phyloP scores from a whole-genome alignment of 331 rosid genomes.

The Phaseolus coccineus region DNA sequence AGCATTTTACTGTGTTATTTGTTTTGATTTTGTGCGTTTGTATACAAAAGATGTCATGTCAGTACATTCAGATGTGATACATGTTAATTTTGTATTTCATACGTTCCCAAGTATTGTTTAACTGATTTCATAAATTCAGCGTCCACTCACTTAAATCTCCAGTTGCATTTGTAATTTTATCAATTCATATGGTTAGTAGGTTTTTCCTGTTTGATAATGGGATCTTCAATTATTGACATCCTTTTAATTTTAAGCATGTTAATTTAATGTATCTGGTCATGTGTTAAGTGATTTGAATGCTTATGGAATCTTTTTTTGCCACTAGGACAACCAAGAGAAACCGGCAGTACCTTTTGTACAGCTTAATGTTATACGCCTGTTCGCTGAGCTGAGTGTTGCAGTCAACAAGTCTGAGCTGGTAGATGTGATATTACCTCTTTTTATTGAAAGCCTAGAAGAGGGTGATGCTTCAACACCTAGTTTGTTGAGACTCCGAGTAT shows the following conservation, averaged over 20 bases:
- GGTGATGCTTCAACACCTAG: slow-evolving; percentile 98
- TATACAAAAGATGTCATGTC: neutral
- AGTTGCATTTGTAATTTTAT: slow-evolving; percentile 28
- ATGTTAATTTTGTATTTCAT: slow-evolving; percentile 37
- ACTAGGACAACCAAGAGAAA: slow-evolving; percentile 88
- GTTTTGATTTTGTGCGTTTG: neutral
- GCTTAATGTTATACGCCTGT: slow-evolving; percentile 85
- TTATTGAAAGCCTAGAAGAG: slow-evolving; percentile 96
- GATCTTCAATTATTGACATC: slow-evolving; percentile 18
- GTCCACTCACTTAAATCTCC: slow-evolving; percentile 31
- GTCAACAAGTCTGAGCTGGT: slow-evolving; percentile 87
- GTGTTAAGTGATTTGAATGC: slow-evolving; percentile 29
- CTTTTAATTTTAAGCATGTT: slow-evolving; percentile 38
- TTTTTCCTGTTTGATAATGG: slow-evolving; percentile 29
- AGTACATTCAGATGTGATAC: slow-evolving; percentile 21
- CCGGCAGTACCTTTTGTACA: slow-evolving; percentile 80
- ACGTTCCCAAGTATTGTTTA: neutral
- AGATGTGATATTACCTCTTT: slow-evolving; percentile 90
- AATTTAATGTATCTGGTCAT: slow-evolving; percentile 32
- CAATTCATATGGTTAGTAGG: slow-evolving; percentile 1
- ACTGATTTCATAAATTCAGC: slow-evolving; percentile 16
- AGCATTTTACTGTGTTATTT: neutral
- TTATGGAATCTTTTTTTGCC: slow-evolving; percentile 46
- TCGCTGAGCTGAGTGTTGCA: slow-evolving; percentile 81
- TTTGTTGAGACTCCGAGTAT: slow-evolving; percentile 91